A percentile compares a stretch with the other conserved stretches of the same genome.
Evolutionary conservation across 2,329 filamentous ascomycete genomes (phyloP).

Genomic region (Neocatenulostroma microsporum): DNA sequence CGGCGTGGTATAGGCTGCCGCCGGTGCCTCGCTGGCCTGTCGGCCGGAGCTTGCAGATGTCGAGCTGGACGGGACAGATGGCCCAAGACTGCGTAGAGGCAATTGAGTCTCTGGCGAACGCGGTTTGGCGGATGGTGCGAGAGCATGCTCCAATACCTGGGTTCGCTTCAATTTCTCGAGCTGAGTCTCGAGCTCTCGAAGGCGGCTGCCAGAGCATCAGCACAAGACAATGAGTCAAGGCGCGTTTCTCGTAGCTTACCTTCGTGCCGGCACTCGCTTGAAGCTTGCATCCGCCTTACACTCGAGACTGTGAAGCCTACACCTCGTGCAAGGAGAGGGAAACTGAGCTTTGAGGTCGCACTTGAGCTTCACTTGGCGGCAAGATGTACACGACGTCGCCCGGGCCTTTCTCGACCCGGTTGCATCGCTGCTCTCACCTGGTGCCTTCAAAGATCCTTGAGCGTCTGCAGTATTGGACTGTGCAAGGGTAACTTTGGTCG

Average conservation of each 20-base stretch:
- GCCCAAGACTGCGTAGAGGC: too few species aligned
- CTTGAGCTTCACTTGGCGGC: constrained; percentile 14
- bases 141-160: not conserved
- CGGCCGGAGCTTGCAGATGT: too few species aligned
- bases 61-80: too few species aligned
- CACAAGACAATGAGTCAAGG: not conserved
- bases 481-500: too few species aligned
- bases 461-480: too few species aligned
- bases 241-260: not conserved
- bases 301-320: not conserved
- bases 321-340: constrained; percentile 1
- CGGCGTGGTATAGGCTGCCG: not conserved
- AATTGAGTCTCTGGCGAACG: too few species aligned
- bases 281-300: not conserved
- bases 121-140: not conserved
- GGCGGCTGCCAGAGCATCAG: not conserved
- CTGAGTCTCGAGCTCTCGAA: constrained; percentile 1
- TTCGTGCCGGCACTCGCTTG: constrained; percentile 3
- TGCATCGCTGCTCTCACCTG: too few species aligned
- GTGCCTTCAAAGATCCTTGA: too few species aligned
- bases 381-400: too few species aligned
- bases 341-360: constrained; percentile 10
- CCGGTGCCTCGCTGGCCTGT: too few species aligned
- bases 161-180: not conserved
- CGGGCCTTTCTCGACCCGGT: too few species aligned